Evolutionary conservation across 805 yeast species (phyloP).

Genomic region (Yarrowia alimentaria): DNA sequence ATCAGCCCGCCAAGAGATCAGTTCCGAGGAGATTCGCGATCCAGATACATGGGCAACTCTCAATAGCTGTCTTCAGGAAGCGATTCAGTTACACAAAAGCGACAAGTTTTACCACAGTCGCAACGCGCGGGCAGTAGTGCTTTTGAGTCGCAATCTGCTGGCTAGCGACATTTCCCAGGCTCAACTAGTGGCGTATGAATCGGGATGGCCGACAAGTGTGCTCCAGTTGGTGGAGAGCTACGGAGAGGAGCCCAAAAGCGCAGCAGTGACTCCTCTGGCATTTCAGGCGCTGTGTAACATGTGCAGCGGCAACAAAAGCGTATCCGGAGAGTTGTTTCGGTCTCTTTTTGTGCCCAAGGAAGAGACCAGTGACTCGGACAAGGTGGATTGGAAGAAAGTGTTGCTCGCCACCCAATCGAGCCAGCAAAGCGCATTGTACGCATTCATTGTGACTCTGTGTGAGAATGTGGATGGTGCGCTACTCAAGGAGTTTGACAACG

Average conservation of each 20-base stretch:
- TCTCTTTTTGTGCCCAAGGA: not conserved
- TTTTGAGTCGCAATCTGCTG: slow-evolving; percentile 11
- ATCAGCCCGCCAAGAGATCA: slow-evolving; percentile 7
- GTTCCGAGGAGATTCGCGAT: not conserved
- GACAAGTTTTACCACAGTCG: slow-evolving; percentile 20
- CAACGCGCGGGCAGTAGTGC: slow-evolving; percentile 12
- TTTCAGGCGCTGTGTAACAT: slow-evolving; percentile 19
- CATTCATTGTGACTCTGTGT: slow-evolving; percentile 16
- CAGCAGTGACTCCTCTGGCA: slow-evolving; percentile 8
- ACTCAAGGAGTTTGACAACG: slow-evolving; percentile 2
- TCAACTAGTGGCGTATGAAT: slow-evolving; percentile 10
- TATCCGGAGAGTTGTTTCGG: not conserved
- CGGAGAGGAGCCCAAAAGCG: not conserved
- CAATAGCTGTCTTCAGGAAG: slow-evolving; percentile 1
- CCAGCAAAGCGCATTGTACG: slow-evolving; percentile 5
- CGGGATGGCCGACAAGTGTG: not conserved
- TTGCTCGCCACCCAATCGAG: slow-evolving; percentile 1
- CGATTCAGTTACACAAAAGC: not conserved
- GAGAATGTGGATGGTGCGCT: slow-evolving; percentile 15
- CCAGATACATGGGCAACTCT: slow-evolving; percentile 6
- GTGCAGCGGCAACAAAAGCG: slow-evolving; percentile 19
- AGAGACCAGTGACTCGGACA: not conserved
- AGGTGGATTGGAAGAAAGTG: not conserved
- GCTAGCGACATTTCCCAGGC: slow-evolving; percentile 7
- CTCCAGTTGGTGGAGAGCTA: slow-evolving; percentile 4